Percentiles rank a stretch among this genome's conserved stretches.
Conservation (phyloP, 2,329 filamentous ascomycete species). For the Cordyceps cicadae region DNA sequence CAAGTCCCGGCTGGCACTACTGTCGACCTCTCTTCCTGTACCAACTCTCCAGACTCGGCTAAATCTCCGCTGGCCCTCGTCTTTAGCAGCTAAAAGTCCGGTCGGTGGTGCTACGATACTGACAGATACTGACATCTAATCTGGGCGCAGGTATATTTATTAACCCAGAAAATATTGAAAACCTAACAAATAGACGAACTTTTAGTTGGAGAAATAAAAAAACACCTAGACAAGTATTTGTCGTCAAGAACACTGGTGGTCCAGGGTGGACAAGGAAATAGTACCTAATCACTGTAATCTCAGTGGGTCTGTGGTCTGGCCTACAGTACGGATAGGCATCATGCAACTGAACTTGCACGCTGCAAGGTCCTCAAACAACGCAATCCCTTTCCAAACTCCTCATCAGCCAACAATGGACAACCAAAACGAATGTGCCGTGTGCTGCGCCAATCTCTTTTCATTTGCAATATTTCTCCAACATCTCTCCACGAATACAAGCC, state of each 20-base stretch:
- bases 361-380: too few species aligned
- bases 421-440: constrained; percentile 22
- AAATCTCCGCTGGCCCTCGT: not conserved
- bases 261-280: too few species aligned
- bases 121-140: not conserved
- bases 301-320: not conserved
- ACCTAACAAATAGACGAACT: not conserved
- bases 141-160: not conserved
- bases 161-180: not conserved
- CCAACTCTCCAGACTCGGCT: too few species aligned
- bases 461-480: constrained; percentile 29
- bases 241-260: too few species aligned
- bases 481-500: constrained; percentile 22
- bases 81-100: not conserved
- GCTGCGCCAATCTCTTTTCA: constrained; percentile 28
- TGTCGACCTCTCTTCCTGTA: too few species aligned
- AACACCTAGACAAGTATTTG: too few species aligned
- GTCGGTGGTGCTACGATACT: not conserved
- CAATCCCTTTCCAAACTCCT: not conserved
- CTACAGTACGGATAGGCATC: too few species aligned
- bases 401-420: constrained; percentile 13
- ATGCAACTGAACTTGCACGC: not conserved
- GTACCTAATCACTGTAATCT: not conserved
- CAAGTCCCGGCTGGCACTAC: too few species aligned
- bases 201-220: not conserved